Evolutionary conservation across 345 rosid species (phyloP).

Genomic region (Hirschfeldia incana): DNA sequence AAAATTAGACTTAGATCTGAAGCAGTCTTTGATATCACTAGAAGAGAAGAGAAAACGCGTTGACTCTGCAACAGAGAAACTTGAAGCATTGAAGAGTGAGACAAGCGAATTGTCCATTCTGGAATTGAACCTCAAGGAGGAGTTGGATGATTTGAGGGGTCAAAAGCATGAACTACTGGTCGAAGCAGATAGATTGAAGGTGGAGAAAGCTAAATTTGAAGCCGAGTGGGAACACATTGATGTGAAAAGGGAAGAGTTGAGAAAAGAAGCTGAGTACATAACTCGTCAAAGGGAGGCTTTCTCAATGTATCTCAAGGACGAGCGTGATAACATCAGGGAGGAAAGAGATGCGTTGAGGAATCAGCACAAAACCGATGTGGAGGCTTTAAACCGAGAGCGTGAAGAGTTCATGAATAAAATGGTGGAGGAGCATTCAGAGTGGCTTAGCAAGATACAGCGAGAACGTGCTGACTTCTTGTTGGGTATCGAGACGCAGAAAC

Average conservation of each 20-base stretch:
- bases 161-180: constrained; percentile 70
- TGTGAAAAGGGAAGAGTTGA: constrained; percentile 80
- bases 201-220: constrained; percentile 84
- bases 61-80: constrained; percentile 60
- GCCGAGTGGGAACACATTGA: constrained; percentile 94
- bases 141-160: constrained; percentile 78
- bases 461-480: constrained; percentile 80
- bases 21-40: constrained; percentile 59
- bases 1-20: constrained; percentile 60
- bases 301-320: constrained; percentile 73
- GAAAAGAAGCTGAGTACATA: constrained; percentile 56
- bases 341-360: constrained; percentile 72
- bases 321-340: constrained; percentile 63
- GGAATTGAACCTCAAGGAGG: constrained; percentile 91
- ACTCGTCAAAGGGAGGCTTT: constrained; percentile 65
- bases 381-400: constrained; percentile 67
- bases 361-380: constrained; percentile 62
- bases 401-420: constrained; percentile 86
- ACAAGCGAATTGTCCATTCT: constrained; percentile 67
- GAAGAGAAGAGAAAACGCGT: constrained; percentile 72
- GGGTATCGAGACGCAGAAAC: constrained; percentile 82
- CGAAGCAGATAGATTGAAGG: constrained; percentile 76
- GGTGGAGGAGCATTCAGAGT: constrained; percentile 76
- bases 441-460: constrained; percentile 78
- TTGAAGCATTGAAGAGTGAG: constrained; percentile 79